phyloP scores from a whole-genome alignment of 805 yeast species.

The Saccharomycopsis sp. region DNA sequence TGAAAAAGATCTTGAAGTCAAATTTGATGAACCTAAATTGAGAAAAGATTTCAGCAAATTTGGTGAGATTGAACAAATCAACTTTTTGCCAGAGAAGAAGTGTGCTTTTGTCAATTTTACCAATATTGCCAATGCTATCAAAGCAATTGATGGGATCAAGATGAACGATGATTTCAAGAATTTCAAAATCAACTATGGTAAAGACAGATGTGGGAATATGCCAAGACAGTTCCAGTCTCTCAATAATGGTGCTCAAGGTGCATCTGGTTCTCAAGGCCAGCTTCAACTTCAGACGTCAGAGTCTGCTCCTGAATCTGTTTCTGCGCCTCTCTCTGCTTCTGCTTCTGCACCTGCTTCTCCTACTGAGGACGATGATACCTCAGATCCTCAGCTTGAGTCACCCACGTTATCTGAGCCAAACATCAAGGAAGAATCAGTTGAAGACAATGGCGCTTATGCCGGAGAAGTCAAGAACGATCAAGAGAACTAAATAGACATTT shows the following conservation, averaged over 20 bases:
- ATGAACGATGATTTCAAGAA: conserved; percentile 58
- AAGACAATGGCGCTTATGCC: neutral
- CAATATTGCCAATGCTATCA: conserved; percentile 81
- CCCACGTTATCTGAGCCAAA: neutral
- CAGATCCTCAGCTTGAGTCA: neutral
- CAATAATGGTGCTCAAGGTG: neutral
- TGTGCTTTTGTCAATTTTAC: conserved; percentile 92
- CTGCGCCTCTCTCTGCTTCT: neutral
- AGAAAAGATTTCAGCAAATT: conserved; percentile 67
- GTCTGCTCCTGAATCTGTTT: neutral
- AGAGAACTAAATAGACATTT: no score
- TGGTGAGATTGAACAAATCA: conserved; percentile 94
- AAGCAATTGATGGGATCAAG: conserved; percentile 86
- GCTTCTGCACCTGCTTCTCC: neutral
- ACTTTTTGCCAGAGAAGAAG: conserved; percentile 70
- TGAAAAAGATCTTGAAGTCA: conserved; percentile 31
- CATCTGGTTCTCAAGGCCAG: neutral
- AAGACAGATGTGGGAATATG: conserved; percentile 90
- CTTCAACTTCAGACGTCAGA: neutral
- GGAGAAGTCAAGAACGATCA: no score
- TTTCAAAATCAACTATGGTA: conserved; percentile 83
- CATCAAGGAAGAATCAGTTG: no score
- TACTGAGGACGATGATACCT: neutral
- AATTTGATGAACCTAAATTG: conserved; percentile 49
- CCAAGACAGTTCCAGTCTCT: conserved; percentile 55